phyloP scores from a whole-genome alignment of 768 basidiomycete genomes.

The Boletus sensibilis region DNA sequence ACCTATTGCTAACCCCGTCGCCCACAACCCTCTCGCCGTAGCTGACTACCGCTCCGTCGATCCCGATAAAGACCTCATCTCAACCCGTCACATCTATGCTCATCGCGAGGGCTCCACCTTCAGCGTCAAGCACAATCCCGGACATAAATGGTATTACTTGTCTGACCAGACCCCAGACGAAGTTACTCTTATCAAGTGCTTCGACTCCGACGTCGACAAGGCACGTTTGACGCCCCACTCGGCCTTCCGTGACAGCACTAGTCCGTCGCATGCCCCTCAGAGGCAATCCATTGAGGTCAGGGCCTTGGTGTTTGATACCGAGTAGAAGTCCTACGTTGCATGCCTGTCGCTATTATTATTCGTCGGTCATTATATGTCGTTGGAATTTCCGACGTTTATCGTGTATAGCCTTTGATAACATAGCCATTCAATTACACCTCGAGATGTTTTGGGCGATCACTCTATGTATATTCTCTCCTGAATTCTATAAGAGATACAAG shows the following conservation, averaged over 20 bases:
- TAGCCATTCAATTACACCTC: neutral
- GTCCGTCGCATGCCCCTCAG: slow-evolving; percentile 35
- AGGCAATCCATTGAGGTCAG: slow-evolving; percentile 47
- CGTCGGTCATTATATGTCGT: neutral
- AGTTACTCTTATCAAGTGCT: slow-evolving; percentile 44
- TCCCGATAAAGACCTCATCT: slow-evolving; percentile 36
- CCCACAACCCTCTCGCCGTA: slow-evolving; percentile 41
- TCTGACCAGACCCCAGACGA: slow-evolving; percentile 42
- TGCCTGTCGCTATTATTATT: neutral
- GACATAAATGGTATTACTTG: slow-evolving; percentile 41
- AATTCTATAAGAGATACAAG: neutral
- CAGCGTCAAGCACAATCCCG: slow-evolving; percentile 36
- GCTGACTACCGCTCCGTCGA: slow-evolving; percentile 42
- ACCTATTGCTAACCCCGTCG: slow-evolving; percentile 40
- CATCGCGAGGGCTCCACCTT: slow-evolving; percentile 36
- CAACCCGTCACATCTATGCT: slow-evolving; percentile 37
- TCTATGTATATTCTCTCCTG: neutral
- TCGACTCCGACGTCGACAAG: slow-evolving; percentile 40
- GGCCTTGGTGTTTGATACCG: slow-evolving; percentile 41
- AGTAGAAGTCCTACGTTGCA: slow-evolving; percentile 22
- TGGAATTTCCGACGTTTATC: neutral
- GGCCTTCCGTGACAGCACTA: slow-evolving; percentile 39
- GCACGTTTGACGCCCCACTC: slow-evolving; percentile 44
- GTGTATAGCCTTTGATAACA: neutral
- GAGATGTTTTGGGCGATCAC: neutral